These are phyloP conservation scores for Nepenthes gracilis DNA, from an alignment of 148 eudicot genomes.

Conservation along the genomic window DNA sequence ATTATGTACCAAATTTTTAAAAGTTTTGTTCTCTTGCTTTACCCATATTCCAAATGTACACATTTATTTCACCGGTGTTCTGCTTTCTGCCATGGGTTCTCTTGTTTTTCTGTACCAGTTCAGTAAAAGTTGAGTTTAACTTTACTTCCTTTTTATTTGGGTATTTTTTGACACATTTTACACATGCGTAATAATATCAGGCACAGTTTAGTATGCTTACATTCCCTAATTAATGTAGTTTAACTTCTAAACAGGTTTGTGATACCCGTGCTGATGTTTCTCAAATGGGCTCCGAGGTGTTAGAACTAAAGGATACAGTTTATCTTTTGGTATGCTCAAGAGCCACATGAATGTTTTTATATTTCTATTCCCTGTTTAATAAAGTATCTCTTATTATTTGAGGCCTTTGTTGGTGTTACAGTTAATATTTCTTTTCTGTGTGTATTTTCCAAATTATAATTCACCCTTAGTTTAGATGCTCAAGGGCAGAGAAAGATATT, in stretches of 20 bases:
- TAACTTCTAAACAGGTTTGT: slow-evolving; percentile 48
- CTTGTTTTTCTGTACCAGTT: too few species aligned
- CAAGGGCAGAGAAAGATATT: too few species aligned
- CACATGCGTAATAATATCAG: background rate
- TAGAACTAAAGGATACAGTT: slow-evolving; percentile 38
- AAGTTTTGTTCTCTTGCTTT: background rate
- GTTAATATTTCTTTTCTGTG: background rate
- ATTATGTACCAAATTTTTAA: background rate
- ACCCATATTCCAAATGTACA: background rate
- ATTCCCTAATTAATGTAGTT: background rate
- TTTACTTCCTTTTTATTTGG: background rate
- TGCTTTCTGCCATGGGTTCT: too few species aligned
- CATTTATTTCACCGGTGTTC: background rate
- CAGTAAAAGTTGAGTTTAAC: too few species aligned
- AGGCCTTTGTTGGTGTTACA: background rate
- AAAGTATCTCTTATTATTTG: background rate
- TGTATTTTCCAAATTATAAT: too few species aligned
- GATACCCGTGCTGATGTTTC: slow-evolving; percentile 58
- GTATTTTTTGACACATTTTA: background rate
- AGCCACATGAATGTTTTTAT: background rate
- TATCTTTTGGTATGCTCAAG: slow-evolving; percentile 59
- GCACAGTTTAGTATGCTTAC: background rate
- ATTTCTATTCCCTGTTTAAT: background rate
- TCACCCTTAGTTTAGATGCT: too few species aligned
- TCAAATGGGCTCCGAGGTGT: slow-evolving; percentile 41